Evolutionary conservation across 2,329 filamentous ascomycete species (phyloP), one percentile per base, ranked within the genome.

Genomic region (Phaeophleospora eucalypticola): DNA sequence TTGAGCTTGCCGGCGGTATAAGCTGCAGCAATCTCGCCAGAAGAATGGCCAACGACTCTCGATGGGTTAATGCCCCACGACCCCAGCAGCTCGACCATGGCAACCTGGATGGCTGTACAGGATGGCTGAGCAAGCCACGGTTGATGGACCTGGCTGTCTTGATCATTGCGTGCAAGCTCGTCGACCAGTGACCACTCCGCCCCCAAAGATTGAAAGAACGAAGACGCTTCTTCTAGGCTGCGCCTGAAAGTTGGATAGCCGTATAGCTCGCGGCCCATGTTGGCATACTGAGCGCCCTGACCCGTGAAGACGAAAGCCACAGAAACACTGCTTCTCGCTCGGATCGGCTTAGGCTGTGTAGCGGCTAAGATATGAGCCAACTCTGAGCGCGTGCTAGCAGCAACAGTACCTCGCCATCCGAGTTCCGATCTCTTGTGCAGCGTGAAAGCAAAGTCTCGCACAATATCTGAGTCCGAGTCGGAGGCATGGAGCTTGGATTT

Each of bases 101-200:
- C 76, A 2, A 82, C 65, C 53, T 82, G 79, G 1, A 82, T 33
- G 0, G 77, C 77, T 0, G 78, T 80, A 42, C 73, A 79, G 0
- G 79, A 55, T 1, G 79, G 75, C 52, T 81, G 79, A 0, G 73
- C 68, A 19, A 79, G 53, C 19, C 55, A 58, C 2, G 66, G 56
- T 17, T 61, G 46, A 18, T 45, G 15, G 7, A 59, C 21, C 3
- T 47, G 46, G 2, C 41, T 48, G 6, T 36, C 24, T 10, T 43
- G 36, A 15, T 19, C 35, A 12, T 45, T 36, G 17, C 47, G 46
- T n/a, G 40, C 32, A 12, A 59, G 50, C 44, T 59, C 47, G n/a
- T 48, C 41, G 15, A 34, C n/a, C n/a, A 52, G 46, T 24, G 41
- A 39, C 41, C 43, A 49, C 7, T 32, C 16, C 3, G 8, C 6